A percentile compares a stretch with the other conserved stretches of the same genome.
Evolutionary conservation across 192 early-diverging fungal species (phyloP).

Genomic region (Backusella sp.): DNA sequence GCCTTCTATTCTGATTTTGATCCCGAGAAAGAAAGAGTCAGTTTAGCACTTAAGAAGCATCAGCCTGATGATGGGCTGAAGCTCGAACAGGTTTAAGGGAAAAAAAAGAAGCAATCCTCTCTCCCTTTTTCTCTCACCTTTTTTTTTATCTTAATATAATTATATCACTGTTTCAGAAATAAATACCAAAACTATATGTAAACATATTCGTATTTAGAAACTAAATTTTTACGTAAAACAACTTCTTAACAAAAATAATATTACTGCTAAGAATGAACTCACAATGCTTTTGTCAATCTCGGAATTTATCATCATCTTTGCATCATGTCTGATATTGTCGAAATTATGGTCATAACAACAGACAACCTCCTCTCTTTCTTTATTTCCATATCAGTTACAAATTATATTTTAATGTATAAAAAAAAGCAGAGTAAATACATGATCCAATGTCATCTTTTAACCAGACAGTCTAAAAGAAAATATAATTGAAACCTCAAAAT

Average conservation of each 20-base stretch:
- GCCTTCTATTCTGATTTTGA: conserved; percentile 34
- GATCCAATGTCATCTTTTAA: neutral
- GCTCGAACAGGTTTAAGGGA: neutral
- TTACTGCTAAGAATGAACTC: too few relatives aligned
- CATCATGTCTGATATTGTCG: too few relatives aligned
- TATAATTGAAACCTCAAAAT: neutral
- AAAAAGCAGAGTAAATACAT: neutral
- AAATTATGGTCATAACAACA: neutral
- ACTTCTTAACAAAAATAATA: too few relatives aligned
- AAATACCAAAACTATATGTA: neutral
- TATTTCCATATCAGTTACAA: neutral
- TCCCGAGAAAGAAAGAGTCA: conserved; percentile 22
- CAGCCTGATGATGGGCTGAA: conserved; percentile 14
- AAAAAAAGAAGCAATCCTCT: neutral
- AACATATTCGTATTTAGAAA: neutral
- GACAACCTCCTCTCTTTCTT: neutral
- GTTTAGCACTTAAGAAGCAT: conserved; percentile 22
- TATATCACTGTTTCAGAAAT: neutral
- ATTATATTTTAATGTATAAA: neutral
- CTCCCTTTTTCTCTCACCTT: neutral
- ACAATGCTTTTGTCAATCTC: too few relatives aligned
- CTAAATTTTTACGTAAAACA: neutral
- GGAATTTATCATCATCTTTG: too few relatives aligned
- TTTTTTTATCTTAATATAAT: neutral
- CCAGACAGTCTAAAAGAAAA: neutral